These are phyloP conservation scores for Kwoniella bestiolae DNA, from an alignment of 768 basidiomycete species.

Conservation along the genomic window DNA sequence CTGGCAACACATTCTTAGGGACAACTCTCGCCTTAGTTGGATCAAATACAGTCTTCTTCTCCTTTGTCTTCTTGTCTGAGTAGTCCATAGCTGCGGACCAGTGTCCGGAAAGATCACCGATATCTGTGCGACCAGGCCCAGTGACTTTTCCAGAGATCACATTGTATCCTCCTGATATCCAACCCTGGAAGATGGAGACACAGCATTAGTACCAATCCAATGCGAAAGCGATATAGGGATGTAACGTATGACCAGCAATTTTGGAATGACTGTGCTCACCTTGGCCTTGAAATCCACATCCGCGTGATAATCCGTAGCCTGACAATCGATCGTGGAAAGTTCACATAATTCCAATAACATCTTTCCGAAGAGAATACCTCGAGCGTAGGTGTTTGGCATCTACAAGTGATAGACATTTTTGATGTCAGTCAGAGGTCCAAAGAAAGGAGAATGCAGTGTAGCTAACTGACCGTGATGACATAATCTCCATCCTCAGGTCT, in stretches of 20 bases:
- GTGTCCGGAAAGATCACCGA: constrained; percentile 85
- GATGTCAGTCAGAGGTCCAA: no score
- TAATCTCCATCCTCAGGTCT: constrained; percentile 74
- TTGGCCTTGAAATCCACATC: constrained; percentile 98
- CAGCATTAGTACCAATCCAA: background rate
- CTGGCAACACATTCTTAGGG: constrained; percentile 82
- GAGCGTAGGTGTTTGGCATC: constrained; percentile 95
- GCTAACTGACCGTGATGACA: constrained; percentile 63
- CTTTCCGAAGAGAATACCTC: constrained; percentile 62
- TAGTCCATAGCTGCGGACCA: constrained; percentile 93
- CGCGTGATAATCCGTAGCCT: constrained; percentile 71
- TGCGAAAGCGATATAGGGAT: no score
- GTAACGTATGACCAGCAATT: no score
- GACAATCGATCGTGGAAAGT: constrained; percentile 80
- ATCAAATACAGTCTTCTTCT: constrained; percentile 82
- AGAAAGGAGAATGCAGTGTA: no score
- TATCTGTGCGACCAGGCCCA: constrained; percentile 63
- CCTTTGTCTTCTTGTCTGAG: constrained; percentile 68
- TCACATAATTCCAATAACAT: constrained; percentile 98
- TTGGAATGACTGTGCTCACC: no score
- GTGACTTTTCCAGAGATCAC: constrained; percentile 80
- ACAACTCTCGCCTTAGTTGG: constrained; percentile 73
- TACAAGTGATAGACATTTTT: constrained; percentile 77
- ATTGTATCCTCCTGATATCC: constrained; percentile 97
- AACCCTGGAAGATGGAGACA: constrained; percentile 65